Base-by-base conservation (phyloP, 345 rosid species). In the Ceriops tagal region DNA sequence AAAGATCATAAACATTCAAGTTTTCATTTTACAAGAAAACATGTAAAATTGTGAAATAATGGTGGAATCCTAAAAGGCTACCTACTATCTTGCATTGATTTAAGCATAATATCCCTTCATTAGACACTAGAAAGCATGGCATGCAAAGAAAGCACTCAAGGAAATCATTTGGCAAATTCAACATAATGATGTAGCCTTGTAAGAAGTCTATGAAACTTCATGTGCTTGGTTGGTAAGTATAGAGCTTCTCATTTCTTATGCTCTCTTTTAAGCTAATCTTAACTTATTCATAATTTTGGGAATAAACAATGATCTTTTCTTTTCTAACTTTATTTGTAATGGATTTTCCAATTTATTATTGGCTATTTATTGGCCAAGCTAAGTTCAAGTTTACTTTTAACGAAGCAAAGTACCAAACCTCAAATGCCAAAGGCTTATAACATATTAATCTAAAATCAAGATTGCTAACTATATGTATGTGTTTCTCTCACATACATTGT, bases 241-340 rank as follows among this genome's bases (percentile, higher is more conserved):
- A 0, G 91, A 87, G 77, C 87, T 86, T 76, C 97, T 79, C 99
- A 95, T 89, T 64, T 84, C 89, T 63, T 89, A 89, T 26, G 96
- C 93, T 84, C 75, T 92, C 87, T 87, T 95, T 73, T 92, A 96
- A 68, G 97, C 96, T 67, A 88, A 83, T 79, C 78, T 85, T 67
- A 95, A 85, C 80, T 88, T 95, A 70, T 83, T 88, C 96, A 90
- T 87, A 66, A 90, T 95, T 75, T 83, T 95, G 69, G 87, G 96
- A 92, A 90, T 89, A 53, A 96, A 92, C 6, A 91, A 87, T 16
- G 90, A 82, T 78, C 96, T 82, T 84, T 88, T 92, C 83, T 88
- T 95, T 81, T 92, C 99, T 71, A 95, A 83, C 81, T 92, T 95
- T 96, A 95, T 90, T 97, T 91, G 87, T 73, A 80, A 75, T 37